These are phyloP conservation scores for Calonectria fujianensis DNA, from an alignment of 2,329 filamentous ascomycete species.

Conservation along the genomic window DNA sequence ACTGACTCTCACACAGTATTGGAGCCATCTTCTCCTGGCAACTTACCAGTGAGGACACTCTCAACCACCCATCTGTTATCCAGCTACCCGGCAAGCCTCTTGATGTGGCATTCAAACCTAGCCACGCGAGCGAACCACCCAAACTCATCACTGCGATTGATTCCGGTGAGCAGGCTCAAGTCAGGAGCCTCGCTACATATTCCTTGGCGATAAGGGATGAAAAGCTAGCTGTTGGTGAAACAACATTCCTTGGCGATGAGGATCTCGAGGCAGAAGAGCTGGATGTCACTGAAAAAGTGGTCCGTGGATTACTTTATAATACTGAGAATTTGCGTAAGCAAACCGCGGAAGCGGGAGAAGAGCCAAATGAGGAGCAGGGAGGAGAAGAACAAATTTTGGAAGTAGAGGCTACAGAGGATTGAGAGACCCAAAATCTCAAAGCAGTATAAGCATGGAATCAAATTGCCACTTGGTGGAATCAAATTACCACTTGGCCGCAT, in stretches of 20 bases:
- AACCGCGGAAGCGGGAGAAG: constrained; percentile 51
- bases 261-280: constrained; percentile 55
- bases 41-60: constrained; percentile 67
- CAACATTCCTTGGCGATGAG: constrained; percentile 52
- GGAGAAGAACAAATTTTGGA: constrained; percentile 42
- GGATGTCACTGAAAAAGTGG: constrained; percentile 61
- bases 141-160: constrained; percentile 65
- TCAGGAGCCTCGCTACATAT: constrained; percentile 58
- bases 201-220: constrained; percentile 57
- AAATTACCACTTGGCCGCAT: neutral
- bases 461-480: neutral
- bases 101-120: constrained; percentile 64
- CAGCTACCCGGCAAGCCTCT: constrained; percentile 80
- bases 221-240: constrained; percentile 57
- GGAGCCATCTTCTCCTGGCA: constrained; percentile 80
- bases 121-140: constrained; percentile 47
- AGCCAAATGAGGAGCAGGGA: constrained; percentile 47
- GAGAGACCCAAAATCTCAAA: neutral
- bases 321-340: constrained; percentile 70
- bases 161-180: constrained; percentile 53
- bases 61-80: constrained; percentile 70
- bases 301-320: constrained; percentile 66
- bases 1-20: constrained; percentile 62
- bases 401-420: constrained; percentile 38
- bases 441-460: neutral